Evolutionary conservation across 305 asterid species (phyloP), one percentile per base, ranked within the genome.

Genomic region (Fraxinus velutina): DNA sequence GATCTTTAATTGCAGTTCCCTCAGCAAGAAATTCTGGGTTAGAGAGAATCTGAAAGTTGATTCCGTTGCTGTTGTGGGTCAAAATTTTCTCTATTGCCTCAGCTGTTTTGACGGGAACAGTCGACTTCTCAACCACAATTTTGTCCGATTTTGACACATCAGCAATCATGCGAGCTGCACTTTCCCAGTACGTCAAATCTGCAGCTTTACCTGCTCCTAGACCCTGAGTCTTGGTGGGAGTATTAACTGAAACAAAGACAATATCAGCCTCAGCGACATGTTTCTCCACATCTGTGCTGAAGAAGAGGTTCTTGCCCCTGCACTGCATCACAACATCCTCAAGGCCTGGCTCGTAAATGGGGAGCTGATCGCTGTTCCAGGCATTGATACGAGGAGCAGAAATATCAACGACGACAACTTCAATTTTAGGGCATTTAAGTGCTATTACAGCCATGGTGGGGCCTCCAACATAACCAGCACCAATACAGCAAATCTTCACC

Each of bases 401-500:
- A 42, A 80, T 80, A n/a, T 80, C 83, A 6, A 80, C 83, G 3
- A 80, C 79, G 1, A 52, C 57, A 3, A 80, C 83, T 80, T 75
- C 79, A 57, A 80, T 80, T 8, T 60, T 22, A 8, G 83, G 83
- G 75, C 83, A 80, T 21, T 80, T 80, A 37, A 80, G 75, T 30
- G 79, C 83, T 6, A 80, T 80, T 24, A 80, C 83, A 32, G 83
- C 83, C 83, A 80, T 80, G 30, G 83, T 80, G 21, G 79, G 83
- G 66, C 66, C 66, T 55, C 66, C 66, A 55, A 55, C 66, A 55
- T 55, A 55, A 17, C 66, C 27, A 55, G 66, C 66, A 10, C 66
- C 66, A 55, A 55, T 55, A 55, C 66, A 55, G 27, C 66, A 55
- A 55, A 55, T 55, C 66, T 55, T 55, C 66, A 55, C 66, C 66